A percentile compares a stretch with the other conserved stretches of the same genome.
Evolutionary conservation across 768 basidiomycete genomes (phyloP).

Genomic region (Chalciporus chontae): DNA sequence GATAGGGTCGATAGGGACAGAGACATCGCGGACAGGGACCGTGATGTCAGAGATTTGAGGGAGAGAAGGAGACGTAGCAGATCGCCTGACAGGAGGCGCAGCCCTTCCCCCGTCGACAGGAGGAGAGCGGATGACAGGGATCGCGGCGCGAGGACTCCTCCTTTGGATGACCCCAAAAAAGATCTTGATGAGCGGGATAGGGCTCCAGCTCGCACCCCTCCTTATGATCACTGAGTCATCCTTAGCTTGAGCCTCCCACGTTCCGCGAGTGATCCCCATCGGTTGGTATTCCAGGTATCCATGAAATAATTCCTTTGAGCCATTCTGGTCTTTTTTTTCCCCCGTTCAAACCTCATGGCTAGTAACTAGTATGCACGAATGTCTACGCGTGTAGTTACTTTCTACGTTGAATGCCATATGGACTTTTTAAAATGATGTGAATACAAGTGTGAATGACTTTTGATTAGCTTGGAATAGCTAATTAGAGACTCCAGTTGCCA

Average conservation of each 20-base stretch:
- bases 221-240: slow-evolving; percentile 48
- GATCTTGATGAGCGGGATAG: slow-evolving; percentile 47
- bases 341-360: not conserved
- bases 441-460: too few species aligned
- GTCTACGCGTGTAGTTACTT: slow-evolving; percentile 17
- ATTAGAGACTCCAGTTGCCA: too few species aligned
- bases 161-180: slow-evolving; percentile 38
- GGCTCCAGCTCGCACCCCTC: slow-evolving; percentile 49
- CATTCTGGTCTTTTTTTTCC: not conserved
- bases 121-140: slow-evolving; percentile 47
- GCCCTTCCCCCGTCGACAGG: slow-evolving; percentile 38
- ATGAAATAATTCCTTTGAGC: not conserved
- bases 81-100: slow-evolving; percentile 45
- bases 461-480: too few species aligned
- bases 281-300: slow-evolving; percentile 4
- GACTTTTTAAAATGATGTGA: not conserved
- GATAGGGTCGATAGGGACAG: slow-evolving; percentile 37
- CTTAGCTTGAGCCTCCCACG: not conserved
- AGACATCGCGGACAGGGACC: slow-evolving; percentile 29
- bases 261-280: not conserved
- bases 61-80: slow-evolving; percentile 50
- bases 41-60: slow-evolving; percentile 37
- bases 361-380: slow-evolving; percentile 4
- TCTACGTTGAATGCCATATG: slow-evolving; percentile 15
- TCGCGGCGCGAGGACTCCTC: slow-evolving; percentile 48